Evolutionary conservation across 2,329 filamentous ascomycete genomes (phyloP), one percentile per base, ranked within the genome.

Genomic region (Fusarium miscanthi): DNA sequence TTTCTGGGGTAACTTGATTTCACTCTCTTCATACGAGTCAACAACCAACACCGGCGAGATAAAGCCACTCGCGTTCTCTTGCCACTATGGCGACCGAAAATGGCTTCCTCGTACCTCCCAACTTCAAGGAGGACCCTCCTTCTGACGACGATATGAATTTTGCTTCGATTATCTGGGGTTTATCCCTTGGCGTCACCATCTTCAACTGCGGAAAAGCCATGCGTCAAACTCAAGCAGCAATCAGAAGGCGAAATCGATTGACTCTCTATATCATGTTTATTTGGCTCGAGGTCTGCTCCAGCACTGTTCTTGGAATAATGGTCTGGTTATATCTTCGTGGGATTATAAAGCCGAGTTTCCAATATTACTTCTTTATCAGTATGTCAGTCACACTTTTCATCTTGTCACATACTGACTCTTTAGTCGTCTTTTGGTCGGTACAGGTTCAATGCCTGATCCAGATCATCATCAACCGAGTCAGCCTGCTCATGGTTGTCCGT

Each of bases 381-480:
- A 74, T 25, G 75, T 58, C 63, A 33, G 23, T 16, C 9, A 2
- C 33, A n/a, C 10, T 5, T 42, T 31, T 5, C 4, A 17, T 5
- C 25, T 31, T 5, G 11, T 10, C 23, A 31, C 13, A 10, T 56
- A n/a, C 63, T 75, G 27, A 75, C 51, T n/a, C 10, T 40, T 69
- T 19, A 84, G 74, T 78, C 38, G 63, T 75, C 41, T 72, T 74
- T n/a, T 78, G 76, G 76, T 76, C 70, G 3, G 80, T 84, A 13
- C 84, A 87, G 72, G 74, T 78, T 3, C 77, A 78, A 48, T 80
- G 84, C n/a, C 77, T 87, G 6, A 83, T 86, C 74, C 85, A 86
- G 70, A 87, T 87, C 54, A 86, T 87, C 76, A 84, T 86, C 75
- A 87, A 87, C 69, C 83, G 85, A 48, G 82, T 86, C 37, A 80